phyloP scores from a whole-genome alignment of 495 filamentous ascomycete genomes.

The Poronia punctata region DNA sequence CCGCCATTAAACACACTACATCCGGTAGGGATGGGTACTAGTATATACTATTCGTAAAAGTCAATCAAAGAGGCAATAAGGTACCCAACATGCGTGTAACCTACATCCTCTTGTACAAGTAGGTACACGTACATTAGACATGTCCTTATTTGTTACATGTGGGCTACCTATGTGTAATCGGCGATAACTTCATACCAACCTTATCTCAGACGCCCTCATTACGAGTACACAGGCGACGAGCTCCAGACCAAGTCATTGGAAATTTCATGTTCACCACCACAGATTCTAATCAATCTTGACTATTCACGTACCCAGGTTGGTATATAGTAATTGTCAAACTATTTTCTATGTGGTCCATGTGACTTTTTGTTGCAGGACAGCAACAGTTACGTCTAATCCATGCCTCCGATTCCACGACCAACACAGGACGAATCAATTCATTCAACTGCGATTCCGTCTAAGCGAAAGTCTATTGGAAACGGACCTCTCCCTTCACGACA shows the following conservation, averaged over 20 bases:
- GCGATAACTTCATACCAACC: no score
- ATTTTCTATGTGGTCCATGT: constrained; percentile 12
- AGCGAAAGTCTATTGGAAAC: constrained; percentile 16
- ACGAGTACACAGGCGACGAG: neutral
- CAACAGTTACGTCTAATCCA: constrained; percentile 23
- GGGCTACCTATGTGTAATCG: no score
- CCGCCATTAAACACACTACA: no score
- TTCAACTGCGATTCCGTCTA: constrained; percentile 17
- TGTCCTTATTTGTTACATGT: no score
- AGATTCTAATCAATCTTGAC: no score
- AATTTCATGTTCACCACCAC: neutral
- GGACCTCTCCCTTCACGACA: constrained; percentile 7
- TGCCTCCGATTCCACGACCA: constrained; percentile 20
- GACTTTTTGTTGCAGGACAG: constrained; percentile 27
- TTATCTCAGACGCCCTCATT: neutral
- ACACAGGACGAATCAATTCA: constrained; percentile 18
- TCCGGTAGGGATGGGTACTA: no score
- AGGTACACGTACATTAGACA: no score
- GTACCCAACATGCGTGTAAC: no score
- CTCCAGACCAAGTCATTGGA: neutral
- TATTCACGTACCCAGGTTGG: neutral
- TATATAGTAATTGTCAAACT: neutral
- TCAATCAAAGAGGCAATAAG: no score
- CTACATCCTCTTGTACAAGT: no score
- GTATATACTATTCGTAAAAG: no score